Base-by-base conservation (phyloP, 192 early-diverging fungal genomes). In the Oehlia diaphana region DNA sequence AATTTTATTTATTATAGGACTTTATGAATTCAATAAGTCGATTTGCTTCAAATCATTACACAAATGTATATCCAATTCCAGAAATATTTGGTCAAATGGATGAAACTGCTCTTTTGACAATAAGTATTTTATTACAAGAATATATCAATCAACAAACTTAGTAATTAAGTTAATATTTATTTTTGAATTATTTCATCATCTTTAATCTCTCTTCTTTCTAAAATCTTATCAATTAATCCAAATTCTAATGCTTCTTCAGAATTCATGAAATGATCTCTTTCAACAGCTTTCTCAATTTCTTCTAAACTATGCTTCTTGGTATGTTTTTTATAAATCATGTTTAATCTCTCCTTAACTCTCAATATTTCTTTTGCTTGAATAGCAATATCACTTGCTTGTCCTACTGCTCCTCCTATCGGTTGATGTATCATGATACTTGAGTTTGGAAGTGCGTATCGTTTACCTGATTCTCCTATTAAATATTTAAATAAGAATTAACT, bases 351-450 rank as follows among this genome's bases (percentile, higher is more conserved):
- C 3, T 96, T 86, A 1, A 95, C 92, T 63, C 94, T 90, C 42
- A 99, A 84, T 50, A 99, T 99, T 86, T 99, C 97, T 8, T 95
- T 85, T 0, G 96, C 96, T 79, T 99, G 98, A 70, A 98, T 99
- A 8, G 95, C 97, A 81, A 99, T 98, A 79, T 99, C 98, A 35
- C 92, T 93, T 0, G 98, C 96, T 84, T 98, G 98, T 33, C 96
- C 96, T 53, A 90, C 86, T 10, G 98, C 96, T 10, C 96, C 96
- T 28, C 98, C 98, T 44, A 92, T 95, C 31, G 98, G 98, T 84
- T 99, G 98, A 82, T 99, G 98, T 65, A 99, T 93, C 98, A 98
- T 99, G 31, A 99, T 92, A 3, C 92, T 89, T 8, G 96, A 92
- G 82, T 99, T 94, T 12, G 97, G 97, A 21, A 99, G 84, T 28